phyloP scores from a whole-genome alignment of 2,329 filamentous ascomycete species.

The Colletotrichum tropicale region DNA sequence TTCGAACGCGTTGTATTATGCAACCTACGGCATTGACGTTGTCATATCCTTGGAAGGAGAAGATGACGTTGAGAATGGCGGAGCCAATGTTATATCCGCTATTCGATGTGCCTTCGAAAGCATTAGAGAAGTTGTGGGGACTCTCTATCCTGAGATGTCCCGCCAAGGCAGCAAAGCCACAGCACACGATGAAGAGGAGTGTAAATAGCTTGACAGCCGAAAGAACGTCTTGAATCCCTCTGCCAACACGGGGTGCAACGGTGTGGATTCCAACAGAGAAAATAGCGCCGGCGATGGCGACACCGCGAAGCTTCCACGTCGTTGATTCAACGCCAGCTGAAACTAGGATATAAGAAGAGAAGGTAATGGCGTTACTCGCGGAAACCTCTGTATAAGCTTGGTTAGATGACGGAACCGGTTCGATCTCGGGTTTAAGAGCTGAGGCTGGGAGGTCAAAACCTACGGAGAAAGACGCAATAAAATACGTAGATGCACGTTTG shows the following conservation, averaged over 20 bases:
- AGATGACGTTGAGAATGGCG: conserved; percentile 14
- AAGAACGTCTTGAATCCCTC: conserved; percentile 3
- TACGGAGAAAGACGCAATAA: conserved; percentile 24
- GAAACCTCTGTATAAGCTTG: neutral
- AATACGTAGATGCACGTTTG: conserved; percentile 27
- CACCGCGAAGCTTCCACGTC: conserved; percentile 9
- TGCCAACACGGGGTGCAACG: conserved; percentile 2
- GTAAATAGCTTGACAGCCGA: conserved; percentile 14
- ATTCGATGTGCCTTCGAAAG: conserved; percentile 7
- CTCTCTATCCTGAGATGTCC: conserved; percentile 5
- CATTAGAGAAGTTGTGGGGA: conserved; percentile 2
- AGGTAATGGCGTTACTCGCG: conserved; percentile 14
- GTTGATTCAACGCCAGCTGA: conserved; percentile 2
- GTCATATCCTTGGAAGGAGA: conserved; percentile 15
- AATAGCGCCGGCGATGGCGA: conserved; percentile 6
- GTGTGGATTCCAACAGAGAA: conserved; percentile 12
- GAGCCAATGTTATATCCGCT: conserved; percentile 17
- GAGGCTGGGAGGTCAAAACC: neutral
- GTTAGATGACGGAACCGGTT: neutral
- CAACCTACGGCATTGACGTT: conserved; percentile 6
- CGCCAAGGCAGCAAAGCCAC: conserved; percentile 9
- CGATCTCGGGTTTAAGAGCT: neutral
- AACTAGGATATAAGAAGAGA: conserved; percentile 12
- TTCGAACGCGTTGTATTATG: rapidly evolving
- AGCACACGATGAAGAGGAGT: conserved; percentile 15